Base-by-base conservation (phyloP, 164 flowering plant species). In the Sextonia rubra region DNA sequence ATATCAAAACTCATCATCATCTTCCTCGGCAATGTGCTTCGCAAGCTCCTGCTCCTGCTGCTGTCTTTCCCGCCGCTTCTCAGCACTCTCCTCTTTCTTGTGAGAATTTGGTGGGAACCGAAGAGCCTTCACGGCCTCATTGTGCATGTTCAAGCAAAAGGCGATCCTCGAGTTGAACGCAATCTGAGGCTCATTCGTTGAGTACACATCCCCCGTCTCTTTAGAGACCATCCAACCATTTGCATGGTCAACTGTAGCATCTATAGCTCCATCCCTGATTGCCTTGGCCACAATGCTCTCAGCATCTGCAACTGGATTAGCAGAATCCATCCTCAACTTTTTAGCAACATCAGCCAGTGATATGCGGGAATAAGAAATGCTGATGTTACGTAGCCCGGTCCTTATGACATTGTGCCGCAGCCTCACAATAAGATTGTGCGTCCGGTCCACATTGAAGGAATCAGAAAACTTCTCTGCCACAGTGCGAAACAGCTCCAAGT, bases 251-350 rank as follows among this genome's bases (percentile, higher is more conserved):
- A 94, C 9, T 9, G 90, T 88, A 22, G 98, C 97, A 78, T 94
- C 98, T 37, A 94, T 90, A 2, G 98, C 97, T 47, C 98, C 97
- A 86, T 94, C 98, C 12, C 95, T 81, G 60, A 92, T 92, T 3
- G 98, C 98, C 82, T 92, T 94, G 64, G 98, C 75, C n/a, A 92
- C 97, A 48, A 94, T 91, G 75, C 97, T 86, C 78, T 94, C 98
- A 23, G 97, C 98, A 84, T 92, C 97, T 7, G 97, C 97, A 69
- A 92, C 83, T 26, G 94, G 98, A 60, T 88, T 90, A 49, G 88
- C 71, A 47, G 97, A 87, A 74, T 90, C 89, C 82, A 91, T 72
- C 64, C 91, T 85, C 83, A 95, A 77, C 77, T 95, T 95, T 66
- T 83, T 79, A 4, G 98, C 98, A 56, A 95, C 89, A 77, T 95